phyloP scores from a whole-genome alignment of 352 stramenopile species.

The Pythium rishiriense region DNA sequence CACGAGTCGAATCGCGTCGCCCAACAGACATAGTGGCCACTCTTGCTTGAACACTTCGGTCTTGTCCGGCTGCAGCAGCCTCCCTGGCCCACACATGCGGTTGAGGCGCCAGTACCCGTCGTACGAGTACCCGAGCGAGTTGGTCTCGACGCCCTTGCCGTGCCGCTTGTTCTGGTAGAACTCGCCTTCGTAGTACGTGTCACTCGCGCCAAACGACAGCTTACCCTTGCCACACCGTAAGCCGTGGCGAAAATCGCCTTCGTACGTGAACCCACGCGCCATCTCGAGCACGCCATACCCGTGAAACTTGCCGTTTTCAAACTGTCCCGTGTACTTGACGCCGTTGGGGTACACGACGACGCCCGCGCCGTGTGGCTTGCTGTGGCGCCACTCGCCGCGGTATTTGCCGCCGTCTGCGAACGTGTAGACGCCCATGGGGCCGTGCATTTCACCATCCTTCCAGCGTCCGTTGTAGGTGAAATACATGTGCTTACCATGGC shows the following conservation, averaged over 20 bases:
- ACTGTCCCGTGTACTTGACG: constrained; percentile 65
- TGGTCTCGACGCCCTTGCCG: constrained; percentile 64
- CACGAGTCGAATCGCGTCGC: constrained; percentile 54
- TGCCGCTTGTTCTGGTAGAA: constrained; percentile 68
- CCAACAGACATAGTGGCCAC: constrained; percentile 62
- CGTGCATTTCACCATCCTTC: constrained; percentile 70
- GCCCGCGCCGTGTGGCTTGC: constrained; percentile 41
- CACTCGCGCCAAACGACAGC: constrained; percentile 42
- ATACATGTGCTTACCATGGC: constrained; percentile 62
- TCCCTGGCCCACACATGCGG: constrained; percentile 56
- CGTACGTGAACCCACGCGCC: constrained; percentile 48
- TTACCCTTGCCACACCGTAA: constrained; percentile 48
- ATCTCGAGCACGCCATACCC: constrained; percentile 66
- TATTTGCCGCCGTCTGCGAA: constrained; percentile 77
- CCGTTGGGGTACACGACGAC: constrained; percentile 66
- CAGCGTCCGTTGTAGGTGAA: constrained; percentile 71
- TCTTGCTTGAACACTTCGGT: constrained; percentile 48
- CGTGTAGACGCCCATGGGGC: constrained; percentile 59
- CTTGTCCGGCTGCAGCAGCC: constrained; percentile 42
- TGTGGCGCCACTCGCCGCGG: constrained; percentile 51
- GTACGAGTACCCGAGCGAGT: constrained; percentile 58
- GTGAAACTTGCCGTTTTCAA: constrained; percentile 57
- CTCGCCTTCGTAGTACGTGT: constrained; percentile 59
- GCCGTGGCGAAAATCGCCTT: constrained; percentile 55
- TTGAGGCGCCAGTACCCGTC: constrained; percentile 51